A percentile compares a stretch with the other conserved stretches of the same genome.
These are phyloP conservation scores for Dalbergia cochinchinensis DNA, from an alignment of 306 rosid genomes.

Conservation along the genomic window DNA sequence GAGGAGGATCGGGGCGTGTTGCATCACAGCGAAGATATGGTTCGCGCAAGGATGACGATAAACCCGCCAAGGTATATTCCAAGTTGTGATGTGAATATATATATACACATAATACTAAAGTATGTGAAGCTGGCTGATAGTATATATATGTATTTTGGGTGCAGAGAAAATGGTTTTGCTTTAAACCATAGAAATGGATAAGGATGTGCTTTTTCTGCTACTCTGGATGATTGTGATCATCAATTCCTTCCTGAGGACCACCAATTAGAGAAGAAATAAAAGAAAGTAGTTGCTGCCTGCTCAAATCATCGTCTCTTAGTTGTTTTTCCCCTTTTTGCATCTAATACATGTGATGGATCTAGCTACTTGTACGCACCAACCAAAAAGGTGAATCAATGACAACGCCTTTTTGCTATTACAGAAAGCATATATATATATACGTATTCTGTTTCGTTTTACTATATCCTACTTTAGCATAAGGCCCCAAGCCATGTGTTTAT, in stretches of 20 bases:
- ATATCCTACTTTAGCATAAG: neutral
- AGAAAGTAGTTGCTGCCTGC: conserved; percentile 24
- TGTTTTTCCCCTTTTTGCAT: conserved; percentile 32
- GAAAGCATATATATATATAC: neutral
- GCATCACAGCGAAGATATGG: conserved; percentile 46
- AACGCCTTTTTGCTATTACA: neutral
- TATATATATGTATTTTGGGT: neutral
- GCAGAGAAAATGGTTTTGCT: conserved; percentile 86
- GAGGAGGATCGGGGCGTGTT: conserved; percentile 41
- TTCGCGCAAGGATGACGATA: conserved; percentile 48
- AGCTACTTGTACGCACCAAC: conserved; percentile 29
- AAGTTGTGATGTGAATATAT: neutral
- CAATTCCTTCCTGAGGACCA: conserved; percentile 42
- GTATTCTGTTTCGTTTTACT: no score
- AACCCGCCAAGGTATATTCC: conserved; percentile 57
- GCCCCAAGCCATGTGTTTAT: neutral
- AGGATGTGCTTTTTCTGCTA: neutral
- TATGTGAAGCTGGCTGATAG: neutral
- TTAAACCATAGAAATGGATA: conserved; percentile 41
- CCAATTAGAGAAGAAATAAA: conserved; percentile 24
- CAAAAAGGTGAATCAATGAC: conserved; percentile 36
- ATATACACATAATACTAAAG: no score
- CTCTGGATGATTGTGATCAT: conserved; percentile 14
- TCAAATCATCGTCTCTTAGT: conserved; percentile 36
- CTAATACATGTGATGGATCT: conserved; percentile 37